These are phyloP conservation scores for Penicillium griseofulvum DNA, from an alignment of 2,329 filamentous ascomycete species.

Conservation along the genomic window DNA sequence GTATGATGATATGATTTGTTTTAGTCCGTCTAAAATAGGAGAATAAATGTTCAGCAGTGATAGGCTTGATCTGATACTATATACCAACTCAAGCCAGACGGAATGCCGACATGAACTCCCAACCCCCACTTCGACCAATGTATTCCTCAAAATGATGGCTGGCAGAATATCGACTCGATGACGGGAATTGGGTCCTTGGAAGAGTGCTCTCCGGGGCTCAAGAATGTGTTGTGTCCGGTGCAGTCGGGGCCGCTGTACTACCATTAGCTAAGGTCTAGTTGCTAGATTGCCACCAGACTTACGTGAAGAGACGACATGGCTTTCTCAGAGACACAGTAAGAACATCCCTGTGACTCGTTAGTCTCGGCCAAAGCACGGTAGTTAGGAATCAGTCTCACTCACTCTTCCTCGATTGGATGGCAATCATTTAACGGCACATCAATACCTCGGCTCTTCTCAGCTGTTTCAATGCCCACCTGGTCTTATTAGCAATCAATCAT, in stretches of 20 bases:
- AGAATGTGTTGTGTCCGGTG: slow-evolving; percentile 24
- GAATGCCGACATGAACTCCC: not conserved
- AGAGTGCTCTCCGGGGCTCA: slow-evolving; percentile 22
- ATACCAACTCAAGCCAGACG: not conserved
- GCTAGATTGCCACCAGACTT: not conserved
- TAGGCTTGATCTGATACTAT: not conserved
- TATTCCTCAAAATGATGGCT: slow-evolving; percentile 7
- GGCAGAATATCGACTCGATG: slow-evolving; percentile 24
- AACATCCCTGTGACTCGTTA: slow-evolving; percentile 15
- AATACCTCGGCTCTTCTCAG: slow-evolving; percentile 16
- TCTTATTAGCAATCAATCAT: not conserved
- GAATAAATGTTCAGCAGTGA: not conserved
- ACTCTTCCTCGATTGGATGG: slow-evolving; percentile 24
- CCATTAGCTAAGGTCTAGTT: not conserved
- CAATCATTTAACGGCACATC: slow-evolving; percentile 24
- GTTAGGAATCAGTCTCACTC: slow-evolving; percentile 10
- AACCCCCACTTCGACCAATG: not conserved
- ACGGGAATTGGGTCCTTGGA: slow-evolving; percentile 21
- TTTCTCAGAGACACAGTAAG: slow-evolving; percentile 22
- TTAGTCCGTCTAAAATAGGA: not conserved
- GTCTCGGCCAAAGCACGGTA: not conserved
- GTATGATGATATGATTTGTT: no score
- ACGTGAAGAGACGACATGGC: slow-evolving; percentile 26
- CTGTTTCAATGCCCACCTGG: slow-evolving; percentile 24
- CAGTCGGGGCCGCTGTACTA: slow-evolving; percentile 17